Evolutionary conservation across 1,139 yeast genomes (phyloP), one percentile per base, ranked within the genome.

Genomic region (Debaryomycetaceae sp.): DNA sequence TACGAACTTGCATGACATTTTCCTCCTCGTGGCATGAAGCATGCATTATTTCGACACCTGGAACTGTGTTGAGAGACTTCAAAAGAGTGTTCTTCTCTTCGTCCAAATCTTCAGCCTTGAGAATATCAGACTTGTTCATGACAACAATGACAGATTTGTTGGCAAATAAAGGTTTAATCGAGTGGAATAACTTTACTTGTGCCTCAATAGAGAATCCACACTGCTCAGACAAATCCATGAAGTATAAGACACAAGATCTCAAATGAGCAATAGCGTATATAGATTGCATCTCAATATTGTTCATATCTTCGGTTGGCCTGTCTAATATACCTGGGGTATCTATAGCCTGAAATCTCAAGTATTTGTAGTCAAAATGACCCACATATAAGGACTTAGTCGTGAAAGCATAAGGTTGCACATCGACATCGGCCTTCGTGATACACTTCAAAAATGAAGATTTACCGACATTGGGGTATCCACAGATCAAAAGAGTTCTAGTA

Each of bases 401-500:
- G 81, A 93, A 93, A 40, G 99, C 99, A 69, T 93, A 93, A 36
- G 99, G 99, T 70, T 95, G 99, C 50, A 95, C 99, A 60, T 93
- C 99, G 49, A 93, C 99, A 59, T 93, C 98, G 34, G 99, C 99
- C 61, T 95, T 87, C 51, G 99, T 93, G 68, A 95, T 88, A 66
- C 95, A 83, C 62, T 83, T 81, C 68, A 93, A 79, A 71, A 93
- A 93, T 22, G 97, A 89, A 11, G 99, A 93, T 71, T 93, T 93
- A 72, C 99, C 99, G 49, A 93, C 99, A 67, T 93, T 93, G 46
- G 99, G 99, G 72, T 93, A 93, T 51, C 99, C 99, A 75, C 99
- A 95, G 61, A 95, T 91, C 60, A 93, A 79, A 58, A 93, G 76
- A 34, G 99, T 95, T 76, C 99, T 86, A 46, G 99, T 95, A 69